Evolutionary conservation across 2,329 filamentous ascomycete species (phyloP).

Genomic region (Conoideocrella luteorostrata): DNA sequence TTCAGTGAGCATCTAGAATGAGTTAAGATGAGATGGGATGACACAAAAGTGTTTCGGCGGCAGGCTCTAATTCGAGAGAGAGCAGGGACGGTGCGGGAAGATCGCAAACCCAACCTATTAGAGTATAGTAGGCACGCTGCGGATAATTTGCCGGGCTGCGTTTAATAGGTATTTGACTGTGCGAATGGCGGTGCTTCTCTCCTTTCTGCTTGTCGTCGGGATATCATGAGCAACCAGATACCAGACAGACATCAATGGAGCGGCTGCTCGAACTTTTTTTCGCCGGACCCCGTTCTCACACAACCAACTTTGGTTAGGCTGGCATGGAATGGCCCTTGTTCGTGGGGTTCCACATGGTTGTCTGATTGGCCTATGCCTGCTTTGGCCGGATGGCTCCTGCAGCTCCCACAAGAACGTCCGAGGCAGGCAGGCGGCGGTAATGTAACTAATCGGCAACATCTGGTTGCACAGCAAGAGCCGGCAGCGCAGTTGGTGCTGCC

Average conservation of each 20-base stretch:
- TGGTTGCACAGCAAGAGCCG: conserved; percentile 1
- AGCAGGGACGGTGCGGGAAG: neutral
- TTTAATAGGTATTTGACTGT: too few species aligned
- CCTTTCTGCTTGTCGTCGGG: too few species aligned
- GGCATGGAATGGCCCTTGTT: conserved; percentile 6
- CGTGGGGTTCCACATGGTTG: conserved; percentile 14
- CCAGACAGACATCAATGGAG: neutral
- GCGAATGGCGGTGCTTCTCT: neutral
- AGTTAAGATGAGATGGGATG: too few species aligned
- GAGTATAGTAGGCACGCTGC: neutral
- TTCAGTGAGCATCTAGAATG: too few species aligned
- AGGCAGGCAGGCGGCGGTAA: neutral
- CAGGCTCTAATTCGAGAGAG: too few species aligned
- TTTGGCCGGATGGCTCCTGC: neutral
- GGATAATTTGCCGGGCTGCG: neutral
- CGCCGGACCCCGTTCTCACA: conserved; percentile 9
- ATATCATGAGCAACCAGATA: neutral
- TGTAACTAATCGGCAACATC: too few species aligned
- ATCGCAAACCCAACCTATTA: conserved; percentile 2
- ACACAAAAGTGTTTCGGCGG: conserved; percentile 1
- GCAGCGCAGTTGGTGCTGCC: too few species aligned
- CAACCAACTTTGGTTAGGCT: neutral
- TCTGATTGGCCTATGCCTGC: conserved; percentile 19
- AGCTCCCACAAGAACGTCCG: conserved; percentile 1
- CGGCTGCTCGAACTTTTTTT: conserved; percentile 19